Evolutionary conservation across 805 yeast genomes (phyloP).

Genomic region (Sungouiella blattae): DNA sequence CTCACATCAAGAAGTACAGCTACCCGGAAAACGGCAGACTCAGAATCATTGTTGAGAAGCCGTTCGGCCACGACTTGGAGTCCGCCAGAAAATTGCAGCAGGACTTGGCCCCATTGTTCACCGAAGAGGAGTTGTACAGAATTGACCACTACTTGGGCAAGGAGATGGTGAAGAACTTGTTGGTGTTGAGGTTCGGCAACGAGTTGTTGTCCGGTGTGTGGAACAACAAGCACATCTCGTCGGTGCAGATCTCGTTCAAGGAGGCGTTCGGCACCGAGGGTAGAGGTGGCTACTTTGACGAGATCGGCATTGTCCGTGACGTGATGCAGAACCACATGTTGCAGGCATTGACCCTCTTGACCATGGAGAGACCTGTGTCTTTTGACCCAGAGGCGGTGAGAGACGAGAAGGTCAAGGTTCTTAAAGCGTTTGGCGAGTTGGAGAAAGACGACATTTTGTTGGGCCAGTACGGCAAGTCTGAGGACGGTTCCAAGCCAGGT

Average conservation of each 20-base stretch:
- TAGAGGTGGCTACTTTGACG: conserved; percentile 96
- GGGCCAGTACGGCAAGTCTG: conserved; percentile 85
- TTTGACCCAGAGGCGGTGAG: conserved; percentile 90
- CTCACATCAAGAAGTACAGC: conserved; percentile 62
- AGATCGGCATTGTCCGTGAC: conserved; percentile 92
- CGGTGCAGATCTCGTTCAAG: conserved; percentile 88
- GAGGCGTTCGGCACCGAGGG: conserved; percentile 99
- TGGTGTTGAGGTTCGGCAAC: conserved; percentile 88
- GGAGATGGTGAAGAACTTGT: conserved; percentile 93
- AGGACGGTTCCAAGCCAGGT: conserved; percentile 86
- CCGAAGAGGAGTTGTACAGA: conserved; percentile 89
- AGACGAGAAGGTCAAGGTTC: conserved; percentile 92
- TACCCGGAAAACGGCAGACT: conserved; percentile 60
- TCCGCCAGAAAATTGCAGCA: conserved; percentile 74
- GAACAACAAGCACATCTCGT: conserved; percentile 74
- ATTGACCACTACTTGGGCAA: conserved; percentile 97
- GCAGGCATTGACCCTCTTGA: conserved; percentile 85
- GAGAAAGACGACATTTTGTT: conserved; percentile 63
- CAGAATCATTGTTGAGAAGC: conserved; percentile 91
- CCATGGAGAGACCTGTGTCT: conserved; percentile 95
- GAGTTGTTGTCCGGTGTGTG: conserved; percentile 83
- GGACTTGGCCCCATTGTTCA: conserved; percentile 78
- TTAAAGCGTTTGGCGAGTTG: conserved; percentile 74
- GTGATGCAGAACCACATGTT: conserved; percentile 97
- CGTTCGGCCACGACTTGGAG: conserved; percentile 89